Conservation (phyloP, 331 rosid species). For the Spiraea crenata region DNA sequence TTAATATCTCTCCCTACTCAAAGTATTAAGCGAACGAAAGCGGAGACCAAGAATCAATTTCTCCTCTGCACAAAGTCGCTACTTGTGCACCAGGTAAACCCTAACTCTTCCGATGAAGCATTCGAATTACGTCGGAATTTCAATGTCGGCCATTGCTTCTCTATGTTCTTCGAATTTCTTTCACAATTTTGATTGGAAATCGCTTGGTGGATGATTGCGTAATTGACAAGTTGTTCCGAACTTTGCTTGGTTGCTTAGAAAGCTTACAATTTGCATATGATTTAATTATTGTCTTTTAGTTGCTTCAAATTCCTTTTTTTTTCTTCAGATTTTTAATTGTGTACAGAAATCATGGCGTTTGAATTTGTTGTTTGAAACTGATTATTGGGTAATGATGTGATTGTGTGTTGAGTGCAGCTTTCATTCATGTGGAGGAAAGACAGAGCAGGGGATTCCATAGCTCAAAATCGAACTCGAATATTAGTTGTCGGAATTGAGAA, state of each 20-base stretch:
- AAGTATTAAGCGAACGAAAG: neutral
- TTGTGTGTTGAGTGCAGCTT: constrained; percentile 23
- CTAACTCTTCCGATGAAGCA: constrained; percentile 5
- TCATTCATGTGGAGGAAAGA: constrained; percentile 24
- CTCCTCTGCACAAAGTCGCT: neutral
- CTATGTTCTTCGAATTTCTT: neutral
- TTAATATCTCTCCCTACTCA: neutral
- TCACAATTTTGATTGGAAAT: neutral
- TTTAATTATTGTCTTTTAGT: neutral
- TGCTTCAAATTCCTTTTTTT: neutral
- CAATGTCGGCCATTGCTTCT: neutral
- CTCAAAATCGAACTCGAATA: constrained; percentile 5
- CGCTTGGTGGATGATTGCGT: neutral
- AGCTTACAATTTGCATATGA: neutral
- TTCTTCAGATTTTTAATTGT: too few relatives aligned
- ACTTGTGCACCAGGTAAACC: constrained; percentile 27
- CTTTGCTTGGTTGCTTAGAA: constrained; percentile 12
- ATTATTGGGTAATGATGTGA: neutral
- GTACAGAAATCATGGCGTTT: neutral
- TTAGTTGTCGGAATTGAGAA: constrained; percentile 1
- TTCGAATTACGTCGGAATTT: neutral
- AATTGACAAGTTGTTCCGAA: neutral
- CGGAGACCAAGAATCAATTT: constrained; percentile 12
- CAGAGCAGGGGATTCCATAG: constrained; percentile 10
- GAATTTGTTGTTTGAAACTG: neutral